phyloP scores from a whole-genome alignment of 192 early-diverging fungal genomes.

The Backusella tuberculispora region DNA sequence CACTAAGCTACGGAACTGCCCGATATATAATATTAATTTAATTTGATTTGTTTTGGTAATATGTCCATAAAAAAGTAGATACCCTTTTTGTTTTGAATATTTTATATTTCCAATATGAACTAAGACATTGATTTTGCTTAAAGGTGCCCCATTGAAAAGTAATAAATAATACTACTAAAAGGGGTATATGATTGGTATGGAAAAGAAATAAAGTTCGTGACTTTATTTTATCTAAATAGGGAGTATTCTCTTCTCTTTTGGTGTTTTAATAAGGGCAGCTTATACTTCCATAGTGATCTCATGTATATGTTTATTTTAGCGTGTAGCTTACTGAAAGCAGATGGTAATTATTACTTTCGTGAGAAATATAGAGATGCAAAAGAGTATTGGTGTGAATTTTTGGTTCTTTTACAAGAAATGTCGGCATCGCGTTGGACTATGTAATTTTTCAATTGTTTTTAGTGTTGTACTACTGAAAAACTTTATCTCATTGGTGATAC shows the following conservation, averaged over 20 bases:
- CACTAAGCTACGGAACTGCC: constrained; percentile 3
- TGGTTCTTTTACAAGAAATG: neutral
- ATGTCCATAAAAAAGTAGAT: neutral
- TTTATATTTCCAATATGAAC: neutral
- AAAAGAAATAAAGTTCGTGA: neutral
- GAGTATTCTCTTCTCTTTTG: neutral
- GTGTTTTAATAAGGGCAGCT: neutral
- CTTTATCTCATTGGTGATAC: constrained; percentile 13
- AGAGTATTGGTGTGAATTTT: constrained; percentile 7
- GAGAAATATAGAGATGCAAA: constrained; percentile 1
- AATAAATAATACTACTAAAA: neutral
- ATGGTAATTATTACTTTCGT: neutral
- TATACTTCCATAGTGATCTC: neutral
- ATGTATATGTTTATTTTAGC: neutral
- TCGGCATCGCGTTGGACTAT: neutral
- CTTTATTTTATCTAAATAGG: neutral
- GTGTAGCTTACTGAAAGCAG: neutral
- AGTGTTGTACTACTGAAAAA: constrained; percentile 6
- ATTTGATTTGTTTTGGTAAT: neutral
- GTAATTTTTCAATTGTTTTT: neutral
- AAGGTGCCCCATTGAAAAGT: neutral
- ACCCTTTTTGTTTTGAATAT: neutral
- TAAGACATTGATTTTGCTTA: neutral
- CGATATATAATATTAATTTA: constrained; percentile 1
- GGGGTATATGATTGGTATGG: neutral